A percentile compares a stretch with the other conserved stretches of the same genome.
phyloP scores from a whole-genome alignment of 805 yeast genomes.

The Wickerhamomyces strasburgensis region DNA sequence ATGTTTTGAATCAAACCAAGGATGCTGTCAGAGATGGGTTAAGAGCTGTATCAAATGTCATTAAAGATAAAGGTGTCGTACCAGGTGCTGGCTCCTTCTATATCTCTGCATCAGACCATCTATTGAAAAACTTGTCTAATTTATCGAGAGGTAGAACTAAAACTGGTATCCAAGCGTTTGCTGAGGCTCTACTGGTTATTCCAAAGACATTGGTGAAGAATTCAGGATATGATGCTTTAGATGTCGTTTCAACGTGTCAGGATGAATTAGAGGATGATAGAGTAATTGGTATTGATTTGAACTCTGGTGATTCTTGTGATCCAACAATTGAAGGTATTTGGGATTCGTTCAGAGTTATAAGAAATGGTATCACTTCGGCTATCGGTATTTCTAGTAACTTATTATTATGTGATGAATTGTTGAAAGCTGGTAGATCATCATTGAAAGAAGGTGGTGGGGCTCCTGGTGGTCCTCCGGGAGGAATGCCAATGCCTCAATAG shows the following conservation, averaged over 20 bases:
- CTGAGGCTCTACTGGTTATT: slow-evolving; percentile 83
- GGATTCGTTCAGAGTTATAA: slow-evolving; percentile 91
- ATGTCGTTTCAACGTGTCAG: slow-evolving; percentile 81
- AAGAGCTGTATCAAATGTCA: slow-evolving; percentile 87
- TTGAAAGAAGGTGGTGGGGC: slow-evolving; percentile 53
- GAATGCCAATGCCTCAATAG: slow-evolving; percentile 6
- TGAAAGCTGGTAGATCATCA: slow-evolving; percentile 95
- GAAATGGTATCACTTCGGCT: slow-evolving; percentile 90
- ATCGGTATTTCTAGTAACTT: slow-evolving; percentile 92
- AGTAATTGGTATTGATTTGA: slow-evolving; percentile 85
- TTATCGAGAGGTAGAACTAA: slow-evolving; percentile 77
- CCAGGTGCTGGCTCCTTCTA: slow-evolving; percentile 99
- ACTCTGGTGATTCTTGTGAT: slow-evolving; percentile 92
- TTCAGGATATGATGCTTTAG: slow-evolving; percentile 91
- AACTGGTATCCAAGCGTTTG: slow-evolving; percentile 89
- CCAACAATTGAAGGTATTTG: slow-evolving; percentile 92
- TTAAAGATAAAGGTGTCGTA: slow-evolving; percentile 77
- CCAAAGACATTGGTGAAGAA: slow-evolving; percentile 92
- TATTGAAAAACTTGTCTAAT: slow-evolving; percentile 48
- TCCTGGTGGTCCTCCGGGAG: slow-evolving; percentile 16
- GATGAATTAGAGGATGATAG: slow-evolving; percentile 81
- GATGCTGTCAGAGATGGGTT: slow-evolving; percentile 98
- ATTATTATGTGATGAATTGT: slow-evolving; percentile 88
- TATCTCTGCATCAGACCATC: slow-evolving; percentile 71
- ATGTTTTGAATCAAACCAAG: slow-evolving; percentile 84